Conservation (phyloP, 306 rosid species). For the Dryas alaskensis region DNA sequence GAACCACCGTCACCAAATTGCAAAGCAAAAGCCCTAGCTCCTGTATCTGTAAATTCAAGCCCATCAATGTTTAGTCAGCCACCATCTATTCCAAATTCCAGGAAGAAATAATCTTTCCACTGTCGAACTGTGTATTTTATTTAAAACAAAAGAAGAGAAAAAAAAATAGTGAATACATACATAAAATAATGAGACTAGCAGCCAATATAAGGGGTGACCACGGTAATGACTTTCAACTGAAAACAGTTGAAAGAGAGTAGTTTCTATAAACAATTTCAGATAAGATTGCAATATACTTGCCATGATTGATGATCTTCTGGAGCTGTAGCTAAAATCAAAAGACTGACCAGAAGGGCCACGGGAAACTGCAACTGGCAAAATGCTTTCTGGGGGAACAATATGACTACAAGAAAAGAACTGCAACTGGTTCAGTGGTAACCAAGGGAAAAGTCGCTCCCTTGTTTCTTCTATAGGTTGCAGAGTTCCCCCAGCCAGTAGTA, state of each 20-base stretch:
- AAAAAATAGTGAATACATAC: background rate
- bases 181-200: background rate
- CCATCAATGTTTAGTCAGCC: conserved; percentile 26
- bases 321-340: conserved; percentile 83
- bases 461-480: conserved; percentile 93
- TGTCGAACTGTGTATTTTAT: background rate
- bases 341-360: conserved; percentile 80
- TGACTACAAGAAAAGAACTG: conserved; percentile 87
- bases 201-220: background rate
- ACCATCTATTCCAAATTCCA: conserved; percentile 12
- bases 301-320: conserved; percentile 62
- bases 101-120: conserved; percentile 7
- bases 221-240: background rate
- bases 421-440: conserved; percentile 57
- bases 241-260: background rate
- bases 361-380: conserved; percentile 79
- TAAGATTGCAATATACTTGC: conserved; percentile 37
- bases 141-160: background rate
- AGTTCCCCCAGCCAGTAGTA: conserved; percentile 86
- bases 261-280: conserved; percentile 13
- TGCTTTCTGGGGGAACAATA: conserved; percentile 80
- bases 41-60: conserved; percentile 54
- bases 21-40: conserved; percentile 82
- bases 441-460: conserved; percentile 83
- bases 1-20: conserved; percentile 71